Conservation (phyloP, 768 basidiomycete species). For the Termitomyces sp. region DNA sequence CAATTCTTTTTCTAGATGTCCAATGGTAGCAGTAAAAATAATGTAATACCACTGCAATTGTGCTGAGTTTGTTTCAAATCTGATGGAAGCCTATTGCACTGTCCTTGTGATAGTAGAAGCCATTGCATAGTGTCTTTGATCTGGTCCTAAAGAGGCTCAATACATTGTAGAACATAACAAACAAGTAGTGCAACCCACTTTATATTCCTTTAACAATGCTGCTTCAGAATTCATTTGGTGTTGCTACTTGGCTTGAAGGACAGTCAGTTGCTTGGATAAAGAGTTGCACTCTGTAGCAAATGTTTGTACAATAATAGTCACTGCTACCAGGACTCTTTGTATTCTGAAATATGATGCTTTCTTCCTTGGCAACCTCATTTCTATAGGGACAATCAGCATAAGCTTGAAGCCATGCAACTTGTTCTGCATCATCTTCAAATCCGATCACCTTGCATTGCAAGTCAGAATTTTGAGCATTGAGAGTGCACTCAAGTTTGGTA, state of each 20-base stretch:
- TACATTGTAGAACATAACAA: neutral
- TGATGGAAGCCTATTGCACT: neutral
- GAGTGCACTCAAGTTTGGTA: too few relatives aligned
- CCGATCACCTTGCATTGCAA: too few relatives aligned
- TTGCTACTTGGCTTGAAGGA: neutral
- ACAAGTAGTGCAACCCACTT: neutral
- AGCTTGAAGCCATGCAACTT: too few relatives aligned
- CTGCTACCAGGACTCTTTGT: too few relatives aligned
- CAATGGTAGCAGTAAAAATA: too few relatives aligned
- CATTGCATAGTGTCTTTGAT: neutral
- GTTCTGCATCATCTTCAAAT: too few relatives aligned
- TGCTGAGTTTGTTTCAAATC: neutral
- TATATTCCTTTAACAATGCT: neutral
- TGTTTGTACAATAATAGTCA: too few relatives aligned
- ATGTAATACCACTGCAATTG: neutral
- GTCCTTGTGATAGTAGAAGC: neutral
- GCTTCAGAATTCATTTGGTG: neutral
- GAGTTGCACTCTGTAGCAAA: neutral
- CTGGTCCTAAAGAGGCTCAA: neutral
- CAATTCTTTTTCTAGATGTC: too few relatives aligned
- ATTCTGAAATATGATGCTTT: too few relatives aligned
- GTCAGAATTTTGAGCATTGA: too few relatives aligned
- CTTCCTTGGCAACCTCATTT: neutral
- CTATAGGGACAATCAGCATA: too few relatives aligned
- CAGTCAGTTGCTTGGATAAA: neutral